Base-by-base conservation (phyloP, 2,329 filamentous ascomycete species). In the Colletotrichum sojae region DNA sequence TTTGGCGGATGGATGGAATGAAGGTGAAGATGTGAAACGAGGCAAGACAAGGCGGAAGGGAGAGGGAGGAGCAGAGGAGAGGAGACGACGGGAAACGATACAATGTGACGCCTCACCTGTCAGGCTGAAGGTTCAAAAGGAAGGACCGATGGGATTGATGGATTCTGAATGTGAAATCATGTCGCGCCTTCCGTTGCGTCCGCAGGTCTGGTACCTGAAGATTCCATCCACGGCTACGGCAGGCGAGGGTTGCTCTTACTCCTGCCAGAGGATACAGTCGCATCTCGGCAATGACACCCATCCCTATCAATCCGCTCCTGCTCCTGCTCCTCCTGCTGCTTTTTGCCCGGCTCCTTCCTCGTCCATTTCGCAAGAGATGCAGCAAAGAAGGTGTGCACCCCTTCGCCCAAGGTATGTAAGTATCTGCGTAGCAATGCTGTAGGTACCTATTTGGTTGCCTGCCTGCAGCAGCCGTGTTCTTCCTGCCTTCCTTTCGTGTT, bases 11-110 rank as follows among this genome's bases (percentile, higher is more conserved):
- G 31, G 2, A 36, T 36, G 31, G 31, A 36, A 36, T 36, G 8
- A 8, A 36, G 9, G 31, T 36, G 9, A 36, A 36, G 31, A 36
- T 36, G 31, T 36, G 31, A 36, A 6, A 31, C 27, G 27, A 31
- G 8, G 31, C 63, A 52, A 52, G 59, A 53, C 59, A 60, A 40
- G 43, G 53, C 57, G 45, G 36, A 39, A 57, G 39, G 57, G 56
- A 51, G 53, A 25, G 25, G 48, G 57, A 39, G 52, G n/a, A 22
- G 36, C 13, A 8, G 36, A 45, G 31, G 4, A 61, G n/a, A 40
- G 36, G 62, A 12, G 51, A 43, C 22, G 48, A 9, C 57, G 16
- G n/a, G 5, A 22, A 5, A 45, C 25, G 20, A 31, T 13, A 60
- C 22, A 39, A 18, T 25, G 22, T 25, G 22, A 25, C 46, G 31